Evolutionary conservation across 2,329 filamentous ascomycete genomes (phyloP), one percentile per base, ranked within the genome.

Genomic region (Thielaviopsis ethacetica): DNA sequence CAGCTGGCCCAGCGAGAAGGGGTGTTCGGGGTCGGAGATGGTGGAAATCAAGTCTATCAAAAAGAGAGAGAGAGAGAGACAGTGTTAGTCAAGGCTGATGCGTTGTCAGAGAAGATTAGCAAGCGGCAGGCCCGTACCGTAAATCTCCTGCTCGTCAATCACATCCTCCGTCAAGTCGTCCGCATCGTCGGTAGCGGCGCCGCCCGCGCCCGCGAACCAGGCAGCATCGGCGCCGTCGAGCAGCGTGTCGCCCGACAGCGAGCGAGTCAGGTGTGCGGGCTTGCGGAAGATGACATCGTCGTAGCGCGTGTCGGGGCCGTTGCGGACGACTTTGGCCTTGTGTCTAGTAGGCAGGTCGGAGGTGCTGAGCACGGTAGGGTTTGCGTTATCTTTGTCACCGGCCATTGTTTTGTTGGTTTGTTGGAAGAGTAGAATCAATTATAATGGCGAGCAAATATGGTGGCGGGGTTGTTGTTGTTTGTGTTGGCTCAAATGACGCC

Each of bases 11-110:
- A 98, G 80, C 2, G 91, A 95, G 57, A 96, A 82, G 44, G 93
- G 93, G 68, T 98, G 93, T 73, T 98, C 93, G 1, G 93, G 93
- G 70, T 98, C 93, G 24, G 88, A 91, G 67, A 98, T 96, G 65
- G 87, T 86, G 63, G 90, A 88, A 66, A 98, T 93, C 62, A 98
- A 79, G 74, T 98, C 91, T 93, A 63, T 24, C 30, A 34, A 34
- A 12, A 34, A 34, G 30, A 34, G 2, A 34, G 6, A 21, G n/a
- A n/a, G n/a, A n/a, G n/a, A 7, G 17, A 10, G 26, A 30, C 1
- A 56, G 19, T 41, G 22, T 12, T 21, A 34, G 30, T 34, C 2
- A 54, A 22, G 12, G 26, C 27, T 38, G 19, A 34, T 9, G 15
- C 12, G 17, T 10, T n/a, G 7, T 19, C n/a, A 34, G 15, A 53